These are phyloP conservation scores for Trichoderma hamatum DNA, from an alignment of 2,329 filamentous ascomycete species.

Conservation along the genomic window DNA sequence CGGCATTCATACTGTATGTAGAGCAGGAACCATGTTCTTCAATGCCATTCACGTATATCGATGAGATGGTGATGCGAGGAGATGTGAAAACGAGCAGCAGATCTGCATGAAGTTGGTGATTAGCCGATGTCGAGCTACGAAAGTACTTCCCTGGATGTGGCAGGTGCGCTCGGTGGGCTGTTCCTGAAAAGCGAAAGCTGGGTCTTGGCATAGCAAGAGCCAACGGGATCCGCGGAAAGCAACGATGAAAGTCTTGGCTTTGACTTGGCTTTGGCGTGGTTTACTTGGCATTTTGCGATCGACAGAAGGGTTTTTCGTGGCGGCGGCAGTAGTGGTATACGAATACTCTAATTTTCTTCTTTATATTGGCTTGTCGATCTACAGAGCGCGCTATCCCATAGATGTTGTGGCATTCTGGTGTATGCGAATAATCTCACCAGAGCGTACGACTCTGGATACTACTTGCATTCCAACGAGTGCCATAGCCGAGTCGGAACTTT, in stretches of 20 bases:
- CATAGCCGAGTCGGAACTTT: not conserved
- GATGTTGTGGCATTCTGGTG: too few relatives aligned
- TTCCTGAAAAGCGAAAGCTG: constrained; percentile 9
- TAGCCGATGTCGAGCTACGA: not conserved
- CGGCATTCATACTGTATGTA: not conserved
- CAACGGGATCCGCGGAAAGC: constrained; percentile 17
- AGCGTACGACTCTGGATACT: not conserved
- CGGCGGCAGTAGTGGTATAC: too few relatives aligned
- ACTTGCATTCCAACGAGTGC: not conserved
- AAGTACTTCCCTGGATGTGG: constrained; percentile 13
- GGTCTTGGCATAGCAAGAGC: constrained; percentile 12
- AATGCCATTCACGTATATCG: not conserved
- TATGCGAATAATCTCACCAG: not conserved
- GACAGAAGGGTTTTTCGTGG: not conserved
- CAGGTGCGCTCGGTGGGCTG: constrained; percentile 15
- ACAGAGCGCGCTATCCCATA: not conserved
- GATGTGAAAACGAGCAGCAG: not conserved
- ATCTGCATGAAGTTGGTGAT: not conserved
- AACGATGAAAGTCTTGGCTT: constrained; percentile 9
- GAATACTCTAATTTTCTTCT: not conserved
- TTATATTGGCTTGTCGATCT: not conserved
- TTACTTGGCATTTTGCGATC: constrained; percentile 8
- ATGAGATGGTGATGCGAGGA: not conserved
- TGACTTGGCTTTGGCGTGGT: constrained; percentile 10
- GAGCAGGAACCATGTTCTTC: not conserved